Evolutionary conservation across 352 stramenopile genomes (phyloP), one percentile per base, ranked within the genome.

Genomic region (Elongisporangium anandrum): DNA sequence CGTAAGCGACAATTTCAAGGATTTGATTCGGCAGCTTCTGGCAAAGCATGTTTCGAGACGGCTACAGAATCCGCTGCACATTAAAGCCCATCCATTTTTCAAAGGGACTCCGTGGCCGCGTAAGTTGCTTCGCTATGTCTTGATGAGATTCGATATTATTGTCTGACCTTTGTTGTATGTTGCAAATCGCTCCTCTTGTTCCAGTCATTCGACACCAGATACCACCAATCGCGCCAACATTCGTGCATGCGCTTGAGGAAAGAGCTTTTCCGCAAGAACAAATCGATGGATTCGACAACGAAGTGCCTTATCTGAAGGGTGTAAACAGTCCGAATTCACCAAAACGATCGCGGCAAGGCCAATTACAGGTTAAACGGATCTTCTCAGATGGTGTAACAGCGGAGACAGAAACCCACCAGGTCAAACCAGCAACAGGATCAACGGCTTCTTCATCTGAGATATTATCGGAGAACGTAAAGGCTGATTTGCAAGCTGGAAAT

Each of bases 1-100:
- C 26, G 61, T 81, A 22, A 79, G 65, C 52, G 60, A 69, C 1
- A 69, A 88, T 24, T 82, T 74, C 45, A 79, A 79, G 23, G 88
- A 97, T 64, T 71, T 98, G 41, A 90, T 94, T 63, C 60, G 66
- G 20, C 57, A 62, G 20, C 57, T 82, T 22, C 63, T 82, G 2
- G 56, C 57, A 39, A 77, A 79, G 52, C 67, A 57, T 21, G 60
- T 68, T 16, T 45, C 22, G 39, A 62, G 75, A 50, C 68, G 98
- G 17, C 65, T 98, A 12, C 96, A 97, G 67, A 84, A 98, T 52
- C 85, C 92, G 66, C 72, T 87, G 24, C 74, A 97, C 24, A 97
- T 98, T 59, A 94, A 97, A 76, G 74, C 75, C 26, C 95, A 98
- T 71, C 80, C 88, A 47, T 98, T 91, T 73, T 98, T 98, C 69